Evolutionary conservation across 129 eudicot species (phyloP).

Genomic region (Flaveria robusta): DNA sequence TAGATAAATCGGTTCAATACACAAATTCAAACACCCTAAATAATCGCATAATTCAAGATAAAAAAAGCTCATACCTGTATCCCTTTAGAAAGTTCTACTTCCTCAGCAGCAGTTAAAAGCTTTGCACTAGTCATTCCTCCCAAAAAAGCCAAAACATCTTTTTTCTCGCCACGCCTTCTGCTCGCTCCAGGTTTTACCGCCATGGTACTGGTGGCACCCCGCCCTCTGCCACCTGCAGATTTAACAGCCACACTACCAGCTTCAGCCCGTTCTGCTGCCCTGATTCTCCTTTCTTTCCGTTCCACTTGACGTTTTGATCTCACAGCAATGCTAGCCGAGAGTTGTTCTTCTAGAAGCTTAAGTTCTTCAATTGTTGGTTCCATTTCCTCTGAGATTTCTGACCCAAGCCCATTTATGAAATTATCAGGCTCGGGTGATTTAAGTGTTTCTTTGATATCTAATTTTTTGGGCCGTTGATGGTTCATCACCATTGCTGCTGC

Average conservation of each 20-base stretch:
- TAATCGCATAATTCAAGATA: neutral
- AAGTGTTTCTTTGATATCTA: conserved; percentile 27
- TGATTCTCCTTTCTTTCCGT: conserved; percentile 64
- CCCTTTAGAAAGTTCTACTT: conserved; percentile 74
- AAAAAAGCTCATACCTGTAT: conserved; percentile 63
- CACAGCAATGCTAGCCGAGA: conserved; percentile 63
- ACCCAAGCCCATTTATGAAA: conserved; percentile 23
- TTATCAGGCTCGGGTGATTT: conserved; percentile 37
- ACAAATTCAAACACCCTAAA: neutral
- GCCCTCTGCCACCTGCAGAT: conserved; percentile 42
- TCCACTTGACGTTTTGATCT: conserved; percentile 82
- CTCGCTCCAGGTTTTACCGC: conserved; percentile 57
- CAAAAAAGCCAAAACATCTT: conserved; percentile 76
- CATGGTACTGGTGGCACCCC: conserved; percentile 51
- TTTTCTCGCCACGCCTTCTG: conserved; percentile 59
- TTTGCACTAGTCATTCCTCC: conserved; percentile 62
- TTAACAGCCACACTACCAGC: conserved; percentile 61
- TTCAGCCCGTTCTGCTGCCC: conserved; percentile 77
- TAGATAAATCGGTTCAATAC: too few species aligned
- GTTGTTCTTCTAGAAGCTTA: conserved; percentile 58
- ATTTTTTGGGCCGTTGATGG: conserved; percentile 28
- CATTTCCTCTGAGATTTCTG: conserved; percentile 36
- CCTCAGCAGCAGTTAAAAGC: conserved; percentile 88
- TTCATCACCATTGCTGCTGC: conserved; percentile 66
- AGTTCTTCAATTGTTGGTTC: conserved; percentile 76